A percentile compares a stretch with the other conserved stretches of the same genome.
phyloP scores from a whole-genome alignment of 495 filamentous ascomycete genomes.

The Penicillium arizonense region DNA sequence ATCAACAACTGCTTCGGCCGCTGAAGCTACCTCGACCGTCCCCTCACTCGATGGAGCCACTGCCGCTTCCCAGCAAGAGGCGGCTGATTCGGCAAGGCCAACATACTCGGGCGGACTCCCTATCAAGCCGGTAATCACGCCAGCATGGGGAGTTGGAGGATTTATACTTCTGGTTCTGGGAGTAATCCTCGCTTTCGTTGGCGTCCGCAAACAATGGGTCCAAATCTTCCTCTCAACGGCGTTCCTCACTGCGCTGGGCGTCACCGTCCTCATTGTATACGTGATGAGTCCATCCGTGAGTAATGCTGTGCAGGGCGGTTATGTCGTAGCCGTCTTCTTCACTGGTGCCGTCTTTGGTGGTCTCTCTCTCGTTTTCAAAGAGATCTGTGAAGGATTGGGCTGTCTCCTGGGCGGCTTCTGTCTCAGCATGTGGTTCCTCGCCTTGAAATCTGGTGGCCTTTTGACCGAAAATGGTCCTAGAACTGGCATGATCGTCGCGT shows the following conservation, averaged over 20 bases:
- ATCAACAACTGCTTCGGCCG: constrained; percentile 11
- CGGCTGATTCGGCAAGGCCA: constrained; percentile 19
- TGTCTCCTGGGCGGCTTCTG: constrained; percentile 88
- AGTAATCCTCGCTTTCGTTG: constrained; percentile 66
- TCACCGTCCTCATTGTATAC: constrained; percentile 84
- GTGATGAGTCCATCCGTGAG: constrained; percentile 80
- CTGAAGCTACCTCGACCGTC: constrained; percentile 14
- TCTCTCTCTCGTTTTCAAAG: constrained; percentile 73
- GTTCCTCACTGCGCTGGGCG: constrained; percentile 68
- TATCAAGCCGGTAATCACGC: constrained; percentile 71
- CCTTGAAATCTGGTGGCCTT: constrained; percentile 73
- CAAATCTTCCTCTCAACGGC: constrained; percentile 80
- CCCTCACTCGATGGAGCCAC: constrained; percentile 19
- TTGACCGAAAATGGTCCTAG: constrained; percentile 59
- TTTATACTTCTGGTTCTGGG: constrained; percentile 72
- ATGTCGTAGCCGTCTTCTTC: constrained; percentile 75
- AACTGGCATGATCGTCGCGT: constrained; percentile 70
- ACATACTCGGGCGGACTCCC: constrained; percentile 53
- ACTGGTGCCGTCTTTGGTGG: constrained; percentile 77
- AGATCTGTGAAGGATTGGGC: constrained; percentile 82
- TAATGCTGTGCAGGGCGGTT: constrained; percentile 80
- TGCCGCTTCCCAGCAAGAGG: neutral
- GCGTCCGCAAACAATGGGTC: constrained; percentile 79
- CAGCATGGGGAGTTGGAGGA: constrained; percentile 76
- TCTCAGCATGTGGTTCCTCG: constrained; percentile 87